Evolutionary conservation across 345 rosid species (phyloP), one percentile per base, ranked within the genome.

Genomic region (Pistacia vera): DNA sequence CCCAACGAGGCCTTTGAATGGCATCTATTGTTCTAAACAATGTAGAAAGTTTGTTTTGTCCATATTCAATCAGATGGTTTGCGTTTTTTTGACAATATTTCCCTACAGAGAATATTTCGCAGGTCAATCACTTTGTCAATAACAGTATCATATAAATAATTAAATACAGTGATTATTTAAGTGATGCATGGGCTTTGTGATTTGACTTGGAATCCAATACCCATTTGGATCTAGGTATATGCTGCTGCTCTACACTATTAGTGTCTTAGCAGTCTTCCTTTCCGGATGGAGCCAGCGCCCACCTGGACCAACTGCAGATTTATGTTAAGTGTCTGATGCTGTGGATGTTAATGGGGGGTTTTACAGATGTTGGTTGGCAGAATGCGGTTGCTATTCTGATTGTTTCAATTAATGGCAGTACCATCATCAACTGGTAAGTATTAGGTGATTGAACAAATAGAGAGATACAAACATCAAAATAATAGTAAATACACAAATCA

Each of bases 171-270:
- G 6, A 11, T 52, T 68, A 10, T 63, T 35, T 63, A 51, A 68
- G 60, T 68, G 60, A 68, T 28, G 51, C 11, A 11, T 49, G 2
- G 54, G 54, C 54, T 49, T 11, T 30, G 3, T 30, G 2, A 49
- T 70, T 56, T n/a, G 18, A 38, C 33, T 38, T 2, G 17, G 46
- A n/a, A 36, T 30, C 33, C 33, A 30, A 30, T 30, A 30, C 33
- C 33, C 33, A 30, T 30, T 30, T 30, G 2, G 33, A 30, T 30
- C 33, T 2, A 30, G 68, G 85, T 96, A 56, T 96, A 90, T 54
- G 98, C 98, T 11, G 88, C 99, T 57, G 97, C 97, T 33, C 71
- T 93, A 58, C 92, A 95, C 87, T 88, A 25, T 25, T 25, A 25
- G 25, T 0, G 25, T 25, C 25, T 97, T 46, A 73, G 81, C 54